These are phyloP conservation scores for Schrenkiella parvula DNA, from an alignment of 345 rosid species.

Conservation along the genomic window DNA sequence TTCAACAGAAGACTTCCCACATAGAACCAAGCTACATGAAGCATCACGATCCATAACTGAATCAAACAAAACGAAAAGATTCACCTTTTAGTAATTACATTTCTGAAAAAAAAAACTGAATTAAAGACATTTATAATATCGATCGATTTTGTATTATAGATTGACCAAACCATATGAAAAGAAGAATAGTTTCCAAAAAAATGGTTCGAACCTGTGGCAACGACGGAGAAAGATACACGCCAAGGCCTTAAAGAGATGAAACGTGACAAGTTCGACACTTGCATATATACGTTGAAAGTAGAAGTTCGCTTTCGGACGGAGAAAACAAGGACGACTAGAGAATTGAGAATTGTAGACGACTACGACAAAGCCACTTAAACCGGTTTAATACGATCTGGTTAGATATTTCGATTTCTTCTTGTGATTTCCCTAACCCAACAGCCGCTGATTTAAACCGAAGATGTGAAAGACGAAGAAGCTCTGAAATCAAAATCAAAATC, in stretches of 20 bases:
- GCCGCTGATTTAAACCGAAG: no score
- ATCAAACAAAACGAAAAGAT: neutral
- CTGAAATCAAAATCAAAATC: no score
- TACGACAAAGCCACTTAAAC: neutral
- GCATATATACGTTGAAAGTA: neutral
- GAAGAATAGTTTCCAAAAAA: neutral
- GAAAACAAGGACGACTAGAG: neutral
- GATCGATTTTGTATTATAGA: neutral
- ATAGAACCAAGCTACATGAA: conserved; percentile 44
- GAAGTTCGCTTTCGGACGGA: neutral
- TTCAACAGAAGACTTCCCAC: conserved; percentile 61
- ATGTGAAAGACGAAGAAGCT: no score
- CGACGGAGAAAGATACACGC: neutral
- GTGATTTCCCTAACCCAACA: no score
- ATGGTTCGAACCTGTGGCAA: conserved; percentile 15
- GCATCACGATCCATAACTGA: conserved; percentile 54
- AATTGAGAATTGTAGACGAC: neutral
- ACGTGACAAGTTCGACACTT: conserved; percentile 1
- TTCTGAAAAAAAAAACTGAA: neutral
- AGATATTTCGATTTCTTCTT: neutral
- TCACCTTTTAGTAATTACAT: neutral
- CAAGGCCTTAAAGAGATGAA: neutral
- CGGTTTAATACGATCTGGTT: neutral
- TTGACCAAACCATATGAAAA: neutral
- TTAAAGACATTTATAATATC: neutral